These are phyloP conservation scores for Pestalotiopsis sp. DNA, from an alignment of 2,329 filamentous ascomycete genomes.

Conservation along the genomic window DNA sequence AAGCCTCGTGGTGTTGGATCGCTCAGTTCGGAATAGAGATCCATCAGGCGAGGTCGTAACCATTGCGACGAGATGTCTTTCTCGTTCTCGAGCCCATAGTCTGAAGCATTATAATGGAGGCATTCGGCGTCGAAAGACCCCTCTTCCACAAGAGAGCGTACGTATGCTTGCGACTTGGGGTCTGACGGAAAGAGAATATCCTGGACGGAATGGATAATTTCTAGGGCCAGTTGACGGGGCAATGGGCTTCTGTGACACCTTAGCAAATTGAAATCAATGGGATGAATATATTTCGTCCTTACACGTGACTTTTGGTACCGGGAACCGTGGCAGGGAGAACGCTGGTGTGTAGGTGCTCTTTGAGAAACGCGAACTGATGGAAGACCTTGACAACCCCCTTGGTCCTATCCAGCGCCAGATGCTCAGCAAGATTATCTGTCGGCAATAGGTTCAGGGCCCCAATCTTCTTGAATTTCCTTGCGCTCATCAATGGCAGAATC, in stretches of 20 bases:
- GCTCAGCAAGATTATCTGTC: background rate
- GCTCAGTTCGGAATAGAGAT: background rate
- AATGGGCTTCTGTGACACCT: background rate
- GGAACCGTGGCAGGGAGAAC: no score
- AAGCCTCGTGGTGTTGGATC: background rate
- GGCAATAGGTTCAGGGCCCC: background rate
- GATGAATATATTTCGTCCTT: no score
- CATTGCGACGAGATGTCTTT: background rate
- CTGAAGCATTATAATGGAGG: background rate
- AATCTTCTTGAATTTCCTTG: background rate
- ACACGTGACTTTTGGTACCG: no score
- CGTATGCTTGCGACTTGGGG: background rate
- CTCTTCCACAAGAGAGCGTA: background rate
- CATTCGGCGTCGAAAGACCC: background rate
- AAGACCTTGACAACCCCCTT: background rate
- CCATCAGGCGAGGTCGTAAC: background rate
- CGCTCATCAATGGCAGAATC: background rate
- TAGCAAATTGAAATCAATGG: no score
- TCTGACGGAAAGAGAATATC: background rate
- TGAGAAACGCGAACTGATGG: background rate
- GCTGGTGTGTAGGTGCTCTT: background rate
- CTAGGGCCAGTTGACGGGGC: background rate
- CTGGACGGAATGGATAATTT: background rate
- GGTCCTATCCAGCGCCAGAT: background rate
- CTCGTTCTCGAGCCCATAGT: background rate